These are phyloP conservation scores for Penicillium sp. DNA, from an alignment of 2,329 filamentous ascomycete species.

Conservation along the genomic window DNA sequence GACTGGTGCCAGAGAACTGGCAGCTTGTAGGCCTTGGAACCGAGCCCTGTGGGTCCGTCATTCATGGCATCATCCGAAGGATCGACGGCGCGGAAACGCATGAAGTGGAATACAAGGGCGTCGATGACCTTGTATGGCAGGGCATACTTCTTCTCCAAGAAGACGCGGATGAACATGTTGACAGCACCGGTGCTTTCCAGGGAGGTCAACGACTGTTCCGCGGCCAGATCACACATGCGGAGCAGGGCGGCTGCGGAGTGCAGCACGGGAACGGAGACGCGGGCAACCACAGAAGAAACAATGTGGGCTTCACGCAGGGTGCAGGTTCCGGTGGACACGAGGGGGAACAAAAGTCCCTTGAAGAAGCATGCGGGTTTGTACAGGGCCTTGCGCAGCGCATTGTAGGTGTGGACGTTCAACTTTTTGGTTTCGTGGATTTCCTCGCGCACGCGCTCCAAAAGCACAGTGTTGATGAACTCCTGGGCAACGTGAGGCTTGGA, in stretches of 20 bases:
- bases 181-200: slow-evolving; percentile 87
- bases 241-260: slow-evolving; percentile 92
- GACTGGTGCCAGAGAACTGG: slow-evolving; percentile 97
- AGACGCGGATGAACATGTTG: slow-evolving; percentile 89
- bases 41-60: slow-evolving; percentile 42
- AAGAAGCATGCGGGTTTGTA: slow-evolving; percentile 97
- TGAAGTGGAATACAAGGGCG: slow-evolving; percentile 91
- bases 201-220: slow-evolving; percentile 74
- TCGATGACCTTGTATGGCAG: slow-evolving; percentile 94
- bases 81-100: slow-evolving; percentile 75
- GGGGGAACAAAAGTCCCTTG: slow-evolving; percentile 90
- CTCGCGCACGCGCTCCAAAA: slow-evolving; percentile 87
- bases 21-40: slow-evolving; percentile 63
- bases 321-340: slow-evolving; percentile 82
- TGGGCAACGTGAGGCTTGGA: slow-evolving; percentile 76
- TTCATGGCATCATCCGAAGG: slow-evolving; percentile 55
- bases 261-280: slow-evolving; percentile 83
- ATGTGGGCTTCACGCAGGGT: slow-evolving; percentile 91
- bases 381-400: slow-evolving; percentile 83
- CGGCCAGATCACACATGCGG: slow-evolving; percentile 88
- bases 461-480: slow-evolving; percentile 79
- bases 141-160: slow-evolving; percentile 96
- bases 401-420: slow-evolving; percentile 93
- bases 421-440: slow-evolving; percentile 94
- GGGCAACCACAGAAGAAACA: slow-evolving; percentile 77